phyloP scores from a whole-genome alignment of 495 filamentous ascomycete species.

The Penicillium salamii region DNA sequence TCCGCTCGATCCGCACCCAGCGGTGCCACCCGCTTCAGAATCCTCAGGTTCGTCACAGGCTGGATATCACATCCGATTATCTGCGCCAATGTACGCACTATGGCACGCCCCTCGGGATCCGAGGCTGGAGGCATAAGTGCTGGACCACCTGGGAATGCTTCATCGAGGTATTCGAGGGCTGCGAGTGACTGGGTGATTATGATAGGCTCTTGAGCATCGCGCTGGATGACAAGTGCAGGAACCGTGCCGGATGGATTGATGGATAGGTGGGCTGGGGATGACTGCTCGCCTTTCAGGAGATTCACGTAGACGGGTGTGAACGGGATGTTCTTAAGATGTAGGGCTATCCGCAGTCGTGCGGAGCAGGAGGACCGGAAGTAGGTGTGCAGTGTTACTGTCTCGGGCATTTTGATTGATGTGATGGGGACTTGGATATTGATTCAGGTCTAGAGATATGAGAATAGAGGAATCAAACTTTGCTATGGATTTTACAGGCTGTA shows the following conservation, averaged over 20 bases:
- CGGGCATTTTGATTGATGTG: conserved; percentile 20
- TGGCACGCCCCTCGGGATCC: conserved; percentile 30
- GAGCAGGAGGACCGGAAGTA: conserved; percentile 57
- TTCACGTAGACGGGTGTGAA: conserved; percentile 42
- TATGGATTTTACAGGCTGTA: neutral
- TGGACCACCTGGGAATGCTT: conserved; percentile 31
- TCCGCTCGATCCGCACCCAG: conserved; percentile 34
- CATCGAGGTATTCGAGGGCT: conserved; percentile 54
- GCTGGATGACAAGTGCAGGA: conserved; percentile 44
- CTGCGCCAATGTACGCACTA: conserved; percentile 38
- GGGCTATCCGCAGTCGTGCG: conserved; percentile 52
- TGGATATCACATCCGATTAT: conserved; percentile 52
- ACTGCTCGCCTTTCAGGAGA: conserved; percentile 46
- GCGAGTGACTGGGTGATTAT: conserved; percentile 51
- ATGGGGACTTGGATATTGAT: neutral
- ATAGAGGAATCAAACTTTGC: neutral
- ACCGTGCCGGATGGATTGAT: conserved; percentile 50
- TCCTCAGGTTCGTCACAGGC: conserved; percentile 48
- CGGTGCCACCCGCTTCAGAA: conserved; percentile 40
- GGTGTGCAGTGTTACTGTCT: conserved; percentile 43
- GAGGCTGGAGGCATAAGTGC: conserved; percentile 37
- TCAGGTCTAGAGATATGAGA: neutral
- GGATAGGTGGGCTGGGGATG: conserved; percentile 24
- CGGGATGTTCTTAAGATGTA: conserved; percentile 43
- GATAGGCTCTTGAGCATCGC: conserved; percentile 15